Evolutionary conservation across 2,329 filamentous ascomycete genomes (phyloP), one percentile per base, ranked within the genome.

Genomic region (Colletotrichum musicola): DNA sequence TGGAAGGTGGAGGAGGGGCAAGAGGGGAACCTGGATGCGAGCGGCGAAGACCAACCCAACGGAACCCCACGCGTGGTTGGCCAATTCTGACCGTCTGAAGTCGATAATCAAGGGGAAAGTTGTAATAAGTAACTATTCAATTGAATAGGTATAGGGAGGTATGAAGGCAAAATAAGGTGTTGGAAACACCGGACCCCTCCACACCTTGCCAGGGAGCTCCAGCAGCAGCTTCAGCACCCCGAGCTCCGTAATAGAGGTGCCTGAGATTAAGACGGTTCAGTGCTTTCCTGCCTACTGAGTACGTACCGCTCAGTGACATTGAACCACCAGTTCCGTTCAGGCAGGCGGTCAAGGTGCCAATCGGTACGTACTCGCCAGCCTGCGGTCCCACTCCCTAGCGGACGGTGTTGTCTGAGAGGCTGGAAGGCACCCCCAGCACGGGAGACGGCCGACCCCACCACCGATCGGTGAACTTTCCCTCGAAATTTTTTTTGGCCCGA

Each of bases 391-490:
- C 27, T 56, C 66, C 66, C 61, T 62, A 18, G 49, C 9, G 44
- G 35, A 64, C 56, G 25, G 66, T 69, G 56, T 69, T 69, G 62
- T 66, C 55, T 69, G 56, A 69, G 42, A 61, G 66, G 66, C 50
- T 60, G 50, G 14, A 25, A n/a, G 50, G 35, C 35, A n/a, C 54
- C 56, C 58, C 56, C 58, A 53, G 20, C 62, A 35, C 66, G 66
- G 66, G 18, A 61, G 55, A 69, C 66, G 66, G 66, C 55, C 50
- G 44, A 69, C 66, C 66, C 66, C 66, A 69, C 62, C 56, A 69
- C 66, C 62, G 66, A 69, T 69, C 62, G 56, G 62, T 69, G 62
- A 69, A 66, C 12, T 66, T 55, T 69, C 18, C 62, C 55, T 66
- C 22, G 56, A 66, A 69, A 56, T 66, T 69, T 69, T 68, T 68